Conservation (phyloP, 1,284 basidiomycete species). For the Schizophyllum amplum region DNA sequence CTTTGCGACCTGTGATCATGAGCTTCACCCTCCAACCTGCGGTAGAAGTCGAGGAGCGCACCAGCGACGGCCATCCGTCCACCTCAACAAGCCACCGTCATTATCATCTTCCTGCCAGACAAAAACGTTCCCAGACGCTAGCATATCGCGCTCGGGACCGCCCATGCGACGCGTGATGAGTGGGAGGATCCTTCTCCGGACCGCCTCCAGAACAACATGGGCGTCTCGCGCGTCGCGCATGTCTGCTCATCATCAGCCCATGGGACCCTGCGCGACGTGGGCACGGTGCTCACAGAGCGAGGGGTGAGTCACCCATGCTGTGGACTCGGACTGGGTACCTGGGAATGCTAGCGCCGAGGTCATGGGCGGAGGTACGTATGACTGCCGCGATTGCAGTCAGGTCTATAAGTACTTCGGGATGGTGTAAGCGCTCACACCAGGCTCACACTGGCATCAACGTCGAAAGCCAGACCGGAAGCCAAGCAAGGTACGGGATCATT, state of each 20-base stretch:
- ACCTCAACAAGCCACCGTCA: conserved; percentile 65
- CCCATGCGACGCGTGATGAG: conserved; percentile 43
- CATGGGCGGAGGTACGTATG: too few species aligned
- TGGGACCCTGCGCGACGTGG: background rate
- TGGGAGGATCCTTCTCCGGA: conserved; percentile 8
- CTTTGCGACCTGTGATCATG: conserved; percentile 61
- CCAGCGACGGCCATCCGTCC: conserved; percentile 75
- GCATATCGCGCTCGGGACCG: conserved; percentile 55
- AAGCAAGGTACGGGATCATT: too few species aligned
- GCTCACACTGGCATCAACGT: too few species aligned
- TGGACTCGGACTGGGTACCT: too few species aligned
- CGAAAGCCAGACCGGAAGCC: too few species aligned
- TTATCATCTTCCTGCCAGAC: conserved; percentile 80
- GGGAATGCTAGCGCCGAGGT: too few species aligned
- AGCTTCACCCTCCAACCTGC: background rate
- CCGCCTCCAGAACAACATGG: conserved; percentile 12
- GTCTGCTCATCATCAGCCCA: conserved; percentile 7
- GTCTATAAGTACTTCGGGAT: too few species aligned
- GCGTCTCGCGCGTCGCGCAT: conserved; percentile 10
- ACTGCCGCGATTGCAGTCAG: too few species aligned
- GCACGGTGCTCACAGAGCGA: conserved; percentile 3
- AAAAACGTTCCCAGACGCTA: conserved; percentile 66
- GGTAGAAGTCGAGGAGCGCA: conserved; percentile 18
- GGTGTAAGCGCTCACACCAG: too few species aligned
- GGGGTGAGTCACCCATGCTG: conserved; percentile 5